These are phyloP conservation scores for Ilyonectria sp. DNA, from an alignment of 2,329 filamentous ascomycete species.

Conservation along the genomic window DNA sequence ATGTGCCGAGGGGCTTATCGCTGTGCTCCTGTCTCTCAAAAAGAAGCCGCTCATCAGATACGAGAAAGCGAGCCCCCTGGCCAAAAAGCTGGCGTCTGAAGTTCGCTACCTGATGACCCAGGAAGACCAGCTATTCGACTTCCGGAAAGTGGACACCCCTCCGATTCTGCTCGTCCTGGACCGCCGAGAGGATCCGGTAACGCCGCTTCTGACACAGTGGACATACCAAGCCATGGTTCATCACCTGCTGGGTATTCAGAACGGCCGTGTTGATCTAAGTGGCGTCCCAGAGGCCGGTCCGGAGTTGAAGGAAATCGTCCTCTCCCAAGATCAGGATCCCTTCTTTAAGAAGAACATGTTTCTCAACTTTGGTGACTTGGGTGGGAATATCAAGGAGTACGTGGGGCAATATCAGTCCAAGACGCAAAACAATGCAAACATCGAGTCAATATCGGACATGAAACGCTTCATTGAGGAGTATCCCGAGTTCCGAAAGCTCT, in stretches of 20 bases:
- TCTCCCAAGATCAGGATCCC: constrained; percentile 96
- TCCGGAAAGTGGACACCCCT: constrained; percentile 93
- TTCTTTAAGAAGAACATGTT: constrained; percentile 99
- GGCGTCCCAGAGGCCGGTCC: constrained; percentile 87
- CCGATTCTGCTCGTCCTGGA: constrained; percentile 93
- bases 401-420: constrained; percentile 98
- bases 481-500: constrained; percentile 96
- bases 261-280: constrained; percentile 92
- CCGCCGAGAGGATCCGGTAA: constrained; percentile 93
- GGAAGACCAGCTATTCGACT: constrained; percentile 97
- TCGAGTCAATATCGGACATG: constrained; percentile 98
- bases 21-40: constrained; percentile 88
- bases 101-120: constrained; percentile 94
- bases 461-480: constrained; percentile 99
- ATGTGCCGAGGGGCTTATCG: constrained; percentile 88
- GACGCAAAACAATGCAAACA: constrained; percentile 95
- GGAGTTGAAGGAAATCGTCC: constrained; percentile 92
- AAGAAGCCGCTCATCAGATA: constrained; percentile 97
- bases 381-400: constrained; percentile 97
- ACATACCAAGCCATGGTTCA: constrained; percentile 99
- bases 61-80: constrained; percentile 88
- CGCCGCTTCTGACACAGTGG: constrained; percentile 95
- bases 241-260: constrained; percentile 92
- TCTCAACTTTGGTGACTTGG: constrained; percentile 95
- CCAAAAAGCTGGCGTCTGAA: constrained; percentile 94